phyloP scores from a whole-genome alignment of 106 monocot genomes.

The Triglochin maritima region DNA sequence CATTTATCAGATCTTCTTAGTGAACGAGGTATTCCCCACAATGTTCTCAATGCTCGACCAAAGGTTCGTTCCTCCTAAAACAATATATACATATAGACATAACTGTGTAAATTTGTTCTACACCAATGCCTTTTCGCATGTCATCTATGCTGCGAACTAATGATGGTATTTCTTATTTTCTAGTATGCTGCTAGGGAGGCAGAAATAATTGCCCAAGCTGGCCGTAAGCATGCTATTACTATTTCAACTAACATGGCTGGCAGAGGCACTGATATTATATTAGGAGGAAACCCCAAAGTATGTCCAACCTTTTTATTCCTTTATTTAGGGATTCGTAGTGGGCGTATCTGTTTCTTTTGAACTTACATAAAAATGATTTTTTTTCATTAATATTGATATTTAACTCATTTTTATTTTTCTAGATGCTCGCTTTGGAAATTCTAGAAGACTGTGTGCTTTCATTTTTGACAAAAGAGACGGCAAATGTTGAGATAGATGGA shows the following conservation, averaged over 20 bases:
- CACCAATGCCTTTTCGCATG: no score
- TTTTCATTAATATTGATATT: background rate
- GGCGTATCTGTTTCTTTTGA: background rate
- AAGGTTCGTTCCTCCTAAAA: conserved; percentile 40
- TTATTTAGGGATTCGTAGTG: background rate
- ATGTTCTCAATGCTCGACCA: conserved; percentile 96
- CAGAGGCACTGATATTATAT: conserved; percentile 96
- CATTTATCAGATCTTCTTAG: conserved; percentile 79
- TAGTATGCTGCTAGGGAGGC: conserved; percentile 99
- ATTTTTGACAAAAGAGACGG: conserved; percentile 56
- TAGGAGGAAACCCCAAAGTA: conserved; percentile 97
- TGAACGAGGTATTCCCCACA: conserved; percentile 69
- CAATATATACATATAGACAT: background rate
- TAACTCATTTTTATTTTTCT: conserved; percentile 1
- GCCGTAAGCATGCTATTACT: conserved; percentile 91
- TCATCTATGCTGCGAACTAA: no score
- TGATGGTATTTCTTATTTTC: conserved; percentile 5
- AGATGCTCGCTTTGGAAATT: conserved; percentile 97
- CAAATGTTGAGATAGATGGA: conserved; percentile 59
- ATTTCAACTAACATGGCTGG: conserved; percentile 99
- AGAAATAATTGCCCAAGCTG: conserved; percentile 96
- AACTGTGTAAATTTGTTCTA: no score
- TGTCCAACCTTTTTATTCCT: background rate
- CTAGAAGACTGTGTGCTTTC: conserved; percentile 65
- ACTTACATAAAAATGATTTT: background rate